Evolutionary conservation across 139 green algal genomes (phyloP), one percentile per base, ranked within the genome.

Genomic region (Astrephomene gubernaculifera): DNA sequence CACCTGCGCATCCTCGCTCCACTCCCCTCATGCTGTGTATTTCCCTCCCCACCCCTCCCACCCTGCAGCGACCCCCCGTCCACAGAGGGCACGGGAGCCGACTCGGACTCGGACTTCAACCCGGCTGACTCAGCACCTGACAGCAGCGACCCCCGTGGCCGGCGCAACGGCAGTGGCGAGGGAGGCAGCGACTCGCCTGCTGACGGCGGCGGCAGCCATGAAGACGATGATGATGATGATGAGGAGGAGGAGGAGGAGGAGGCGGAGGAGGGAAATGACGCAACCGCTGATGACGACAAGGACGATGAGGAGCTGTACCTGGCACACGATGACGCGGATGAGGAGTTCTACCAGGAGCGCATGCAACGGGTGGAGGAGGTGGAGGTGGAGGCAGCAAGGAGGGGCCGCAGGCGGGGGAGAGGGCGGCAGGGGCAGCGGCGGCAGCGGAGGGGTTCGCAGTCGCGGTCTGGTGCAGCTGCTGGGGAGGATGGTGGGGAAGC

Each of bases 321-420:
- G n/a, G n/a, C n/a, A n/a, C n/a, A n/a, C 61, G 86, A 90, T 31
- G 86, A 90, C 43, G 79, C 39, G 0, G 86, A 90, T 25, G 86
- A 90, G 17, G 79, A 79, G 4, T 87, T 86, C 52, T 90, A 69
- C 39, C 21, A 35, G 5, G 52, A 54, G 52, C 63, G 85, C 0
- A 2, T 85, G 52, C 49, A 25, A 22, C 39, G 71, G 2, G 45
- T 10, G 65, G 43, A 39, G 29, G 44, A 44, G 21, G 49, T 52
- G 22, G 44, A 44, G 35, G 52, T 52, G 9, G 52, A 35, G 8
- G 17, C 45, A 29, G 43, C 43, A 14, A n/a, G 2, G 29, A 29
- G 31, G 2, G 21, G 52, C 12, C 31, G 72, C 31, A 3, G 53
- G 49, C 31, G 72, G 4, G 14, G 49, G 31, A 52, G 49, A 12